phyloP scores from a whole-genome alignment of 768 basidiomycete genomes.

The Cantharellus anzutake region DNA sequence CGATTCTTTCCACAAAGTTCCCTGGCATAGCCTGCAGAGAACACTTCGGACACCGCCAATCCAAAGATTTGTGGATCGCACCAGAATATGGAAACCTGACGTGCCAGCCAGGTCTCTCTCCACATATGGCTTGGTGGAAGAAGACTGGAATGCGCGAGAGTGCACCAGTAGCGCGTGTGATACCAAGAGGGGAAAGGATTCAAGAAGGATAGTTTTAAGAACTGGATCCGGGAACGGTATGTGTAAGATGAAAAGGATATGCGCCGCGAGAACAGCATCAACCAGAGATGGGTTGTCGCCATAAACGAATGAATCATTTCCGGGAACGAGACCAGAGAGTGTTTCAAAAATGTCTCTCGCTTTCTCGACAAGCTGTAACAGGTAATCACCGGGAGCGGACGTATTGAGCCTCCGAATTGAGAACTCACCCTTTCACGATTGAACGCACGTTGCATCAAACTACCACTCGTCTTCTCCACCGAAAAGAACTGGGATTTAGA shows the following conservation, averaged over 20 bases:
- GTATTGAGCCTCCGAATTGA: background rate
- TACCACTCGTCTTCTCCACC: constrained; percentile 19
- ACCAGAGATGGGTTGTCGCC: constrained; percentile 40
- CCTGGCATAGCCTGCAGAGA: too few relatives aligned
- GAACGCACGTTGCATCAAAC: constrained; percentile 23
- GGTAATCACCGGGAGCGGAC: background rate
- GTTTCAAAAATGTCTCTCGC: constrained; percentile 37
- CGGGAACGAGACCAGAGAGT: constrained; percentile 33
- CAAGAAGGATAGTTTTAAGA: constrained; percentile 32
- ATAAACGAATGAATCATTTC: constrained; percentile 31
- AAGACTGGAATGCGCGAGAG: too few relatives aligned
- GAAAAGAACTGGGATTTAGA: constrained; percentile 4
- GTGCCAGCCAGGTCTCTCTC: too few relatives aligned
- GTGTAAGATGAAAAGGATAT: constrained; percentile 37
- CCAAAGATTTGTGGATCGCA: too few relatives aligned
- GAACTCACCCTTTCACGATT: constrained; percentile 39
- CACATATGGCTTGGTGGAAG: too few relatives aligned
- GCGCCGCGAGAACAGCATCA: constrained; percentile 49
- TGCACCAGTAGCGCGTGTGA: constrained; percentile 26
- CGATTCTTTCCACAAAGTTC: too few relatives aligned
- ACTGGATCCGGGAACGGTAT: constrained; percentile 44
- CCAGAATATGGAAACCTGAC: too few relatives aligned
- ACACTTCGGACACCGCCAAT: too few relatives aligned
- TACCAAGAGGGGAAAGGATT: constrained; percentile 37
- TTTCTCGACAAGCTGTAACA: constrained; percentile 36